Base-by-base conservation (phyloP, 306 rosid species). In the Urtica urens region DNA sequence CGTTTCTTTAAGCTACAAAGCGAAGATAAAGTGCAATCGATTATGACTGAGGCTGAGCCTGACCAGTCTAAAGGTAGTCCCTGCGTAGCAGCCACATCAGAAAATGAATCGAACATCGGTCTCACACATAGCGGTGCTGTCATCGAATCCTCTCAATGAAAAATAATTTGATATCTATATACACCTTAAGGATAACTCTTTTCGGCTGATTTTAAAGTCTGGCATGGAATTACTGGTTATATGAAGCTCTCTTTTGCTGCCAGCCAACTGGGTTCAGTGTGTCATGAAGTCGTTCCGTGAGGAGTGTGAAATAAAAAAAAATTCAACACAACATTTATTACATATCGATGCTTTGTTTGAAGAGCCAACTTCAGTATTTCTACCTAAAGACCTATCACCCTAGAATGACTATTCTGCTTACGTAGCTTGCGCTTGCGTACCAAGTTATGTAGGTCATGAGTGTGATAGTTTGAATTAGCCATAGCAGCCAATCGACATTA, bases 111-210 rank as follows among this genome's bases (percentile, higher is more conserved):
- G 0, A 72, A 62, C 62, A 66, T 50, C 35, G 74, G 38, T 18
- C 65, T 63, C 21, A 62, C 58, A 20, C 64, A 74, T 39, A 61
- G 41, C 66, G 69, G 62, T 48, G 53, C 51, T 18, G 54, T 77
- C 67, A 76, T 60, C 19, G 88, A 70, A 72, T 61, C 79, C 62
- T 72, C 86, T 22, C 71, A 74, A n/a, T 78, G 82, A 88, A 67
- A 41, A 60, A 49, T 12, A 42, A 52, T 13, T 46, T 43, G 23
- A 30, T 14, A 38, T 17, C 45, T 62, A 37, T 57, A 17, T 22
- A 12, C 2, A 12, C 14, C 2, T 0, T 6, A 33, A 68, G 63
- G 90, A 93, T 78, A 78, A 76, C 78, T 76, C 77, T 60, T 75
- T 66, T 77, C 68, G 58, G 71, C 40, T 55, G 65, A 66, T 63